Evolutionary conservation across 1,139 yeast genomes (phyloP), one percentile per base, ranked within the genome.

Genomic region (Wickerhamomyces sp.): DNA sequence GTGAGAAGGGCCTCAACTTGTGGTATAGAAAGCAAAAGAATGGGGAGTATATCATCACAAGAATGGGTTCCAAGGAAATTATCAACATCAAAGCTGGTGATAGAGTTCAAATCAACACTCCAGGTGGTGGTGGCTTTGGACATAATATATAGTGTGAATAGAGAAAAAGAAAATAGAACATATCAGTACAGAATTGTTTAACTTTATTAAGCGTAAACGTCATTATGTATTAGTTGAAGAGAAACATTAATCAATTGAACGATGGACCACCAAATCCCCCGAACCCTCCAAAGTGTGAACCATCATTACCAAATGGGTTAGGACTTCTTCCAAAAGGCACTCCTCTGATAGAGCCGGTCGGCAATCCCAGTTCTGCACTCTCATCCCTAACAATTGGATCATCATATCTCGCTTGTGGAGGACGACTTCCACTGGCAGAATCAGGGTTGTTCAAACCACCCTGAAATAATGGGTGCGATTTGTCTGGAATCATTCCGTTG

Each of bases 111-210:
- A 62, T 70, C n/a, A 39, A 55, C 42, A 69, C 75, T 2, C 75
- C 76, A 2, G 75, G 75, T 32, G 76, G 75, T 28, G 76, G 75
- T 30, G 76, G 74, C 1, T 70, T 61, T 49, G 76, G 75, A 31
- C 10, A n/a, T n/a, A n/a, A n/a, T n/a, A n/a, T n/a, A n/a, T n/a
- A n/a, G n/a, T n/a, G n/a, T n/a, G n/a, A n/a, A n/a, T n/a, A n/a
- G n/a, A n/a, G 21, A 19, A 19, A 19, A 19, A 19, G 21, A 8
- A 19, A 10, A 19, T 19, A 19, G 21, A 19, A 10, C 21, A n/a
- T n/a, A n/a, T n/a, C n/a, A n/a, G n/a, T n/a, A n/a, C n/a, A n/a
- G n/a, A n/a, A n/a, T n/a, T n/a, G n/a, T n/a, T n/a, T n/a, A n/a
- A n/a, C n/a, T n/a, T n/a, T n/a, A n/a, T n/a, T n/a, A n/a, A n/a